phyloP scores from a whole-genome alignment of 2,329 filamentous ascomycete genomes.

The Fusarium vanettenii region DNA sequence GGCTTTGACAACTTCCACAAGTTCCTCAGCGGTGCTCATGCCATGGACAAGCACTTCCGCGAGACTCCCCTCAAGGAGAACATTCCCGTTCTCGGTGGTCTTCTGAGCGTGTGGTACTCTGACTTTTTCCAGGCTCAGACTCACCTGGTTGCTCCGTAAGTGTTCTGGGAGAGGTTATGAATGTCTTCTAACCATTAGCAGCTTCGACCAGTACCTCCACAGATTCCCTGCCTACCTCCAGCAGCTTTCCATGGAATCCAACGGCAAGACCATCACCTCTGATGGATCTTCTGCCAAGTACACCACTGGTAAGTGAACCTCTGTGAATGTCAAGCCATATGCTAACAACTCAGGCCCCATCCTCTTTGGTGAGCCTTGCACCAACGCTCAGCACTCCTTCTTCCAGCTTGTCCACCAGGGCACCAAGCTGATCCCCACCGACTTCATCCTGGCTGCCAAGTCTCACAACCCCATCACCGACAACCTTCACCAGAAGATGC shows the following conservation, averaged over 20 bases:
- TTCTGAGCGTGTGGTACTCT: constrained; percentile 98
- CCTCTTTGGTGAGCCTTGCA: constrained; percentile 97
- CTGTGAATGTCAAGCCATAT: neutral
- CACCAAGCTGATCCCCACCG: constrained; percentile 97
- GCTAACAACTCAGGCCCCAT: constrained; percentile 71
- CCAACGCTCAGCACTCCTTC: constrained; percentile 99
- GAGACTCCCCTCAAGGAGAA: constrained; percentile 92
- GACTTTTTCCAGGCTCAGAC: constrained; percentile 99
- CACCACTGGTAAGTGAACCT: constrained; percentile 74
- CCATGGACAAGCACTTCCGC: constrained; percentile 99
- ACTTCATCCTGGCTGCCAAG: constrained; percentile 96
- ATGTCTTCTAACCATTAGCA: constrained; percentile 47
- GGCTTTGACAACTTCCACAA: constrained; percentile 98
- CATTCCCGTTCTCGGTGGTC: constrained; percentile 90
- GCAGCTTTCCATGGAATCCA: constrained; percentile 99
- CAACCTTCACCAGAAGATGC: constrained; percentile 97
- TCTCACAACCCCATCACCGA: constrained; percentile 95
- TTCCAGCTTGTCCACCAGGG: constrained; percentile 99
- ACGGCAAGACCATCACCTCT: constrained; percentile 96
- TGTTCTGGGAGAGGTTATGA: constrained; percentile 35
- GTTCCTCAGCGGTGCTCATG: constrained; percentile 93
- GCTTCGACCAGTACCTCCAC: constrained; percentile 98
- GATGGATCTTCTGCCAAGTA: constrained; percentile 94
- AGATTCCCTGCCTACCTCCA: constrained; percentile 99
- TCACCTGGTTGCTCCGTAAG: constrained; percentile 93